These are phyloP conservation scores for Plasmodium adleri DNA, from an alignment of 169 alveolate species.

Conservation along the genomic window DNA sequence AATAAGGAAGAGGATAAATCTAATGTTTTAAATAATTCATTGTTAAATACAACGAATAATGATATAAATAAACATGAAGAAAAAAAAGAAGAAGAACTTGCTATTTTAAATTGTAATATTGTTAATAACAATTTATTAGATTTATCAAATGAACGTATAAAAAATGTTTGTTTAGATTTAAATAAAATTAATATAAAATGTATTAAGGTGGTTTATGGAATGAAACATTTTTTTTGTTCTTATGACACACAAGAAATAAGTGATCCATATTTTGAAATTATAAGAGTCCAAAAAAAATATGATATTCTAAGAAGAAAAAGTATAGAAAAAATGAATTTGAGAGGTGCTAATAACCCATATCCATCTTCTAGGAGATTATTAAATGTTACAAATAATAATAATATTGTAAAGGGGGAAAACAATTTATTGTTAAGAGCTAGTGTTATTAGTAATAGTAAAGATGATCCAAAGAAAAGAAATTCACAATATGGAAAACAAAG, in stretches of 20 bases:
- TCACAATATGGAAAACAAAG: conserved; percentile 66
- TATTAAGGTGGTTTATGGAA: conserved; percentile 48
- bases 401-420: background rate
- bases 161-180: conserved; percentile 25
- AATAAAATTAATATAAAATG: conserved; percentile 56
- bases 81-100: background rate
- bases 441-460: conserved; percentile 24
- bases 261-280: conserved; percentile 59
- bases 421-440: conserved; percentile 14
- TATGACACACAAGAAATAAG: conserved; percentile 52
- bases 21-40: too few species aligned
- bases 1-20: too few species aligned
- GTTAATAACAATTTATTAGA: background rate
- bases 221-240: conserved; percentile 68
- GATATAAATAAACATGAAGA: background rate
- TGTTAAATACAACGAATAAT: background rate
- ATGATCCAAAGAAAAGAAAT: conserved; percentile 12
- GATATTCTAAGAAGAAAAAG: conserved; percentile 22
- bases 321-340: conserved; percentile 53
- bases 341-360: conserved; percentile 22
- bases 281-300: conserved; percentile 60
- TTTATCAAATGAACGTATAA: conserved; percentile 3
- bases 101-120: background rate
- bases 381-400: conserved; percentile 1
- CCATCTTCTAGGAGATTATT: conserved; percentile 36